Conservation (phyloP, 2,329 filamentous ascomycete species). For the Fusarium sambucinum region DNA sequence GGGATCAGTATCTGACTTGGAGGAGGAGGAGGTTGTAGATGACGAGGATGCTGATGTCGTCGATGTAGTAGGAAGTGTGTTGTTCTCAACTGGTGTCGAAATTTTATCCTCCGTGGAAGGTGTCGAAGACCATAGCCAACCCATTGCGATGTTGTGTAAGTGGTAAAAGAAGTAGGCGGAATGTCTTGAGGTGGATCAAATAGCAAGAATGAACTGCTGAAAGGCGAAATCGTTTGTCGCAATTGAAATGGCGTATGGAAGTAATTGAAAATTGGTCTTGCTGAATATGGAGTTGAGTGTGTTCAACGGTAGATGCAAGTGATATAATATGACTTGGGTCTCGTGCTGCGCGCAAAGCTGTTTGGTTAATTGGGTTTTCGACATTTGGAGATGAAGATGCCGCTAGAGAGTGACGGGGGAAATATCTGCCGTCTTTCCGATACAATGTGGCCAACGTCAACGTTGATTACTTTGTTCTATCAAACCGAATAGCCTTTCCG, state of each 20-base stretch:
- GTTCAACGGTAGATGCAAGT: slow-evolving; percentile 4
- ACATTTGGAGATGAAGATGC: slow-evolving; percentile 19
- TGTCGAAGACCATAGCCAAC: slow-evolving; percentile 70
- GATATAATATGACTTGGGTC: slow-evolving; percentile 4
- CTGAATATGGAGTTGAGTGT: background rate
- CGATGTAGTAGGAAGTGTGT: slow-evolving; percentile 40
- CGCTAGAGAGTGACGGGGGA: slow-evolving; percentile 30
- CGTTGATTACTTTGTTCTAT: background rate
- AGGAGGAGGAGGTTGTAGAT: slow-evolving; percentile 16
- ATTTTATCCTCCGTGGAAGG: slow-evolving; percentile 44
- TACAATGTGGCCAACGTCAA: background rate
- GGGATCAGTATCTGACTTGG: slow-evolving; percentile 56
- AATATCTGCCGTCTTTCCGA: slow-evolving; percentile 47
- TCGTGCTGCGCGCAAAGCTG: background rate
- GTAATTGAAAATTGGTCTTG: background rate
- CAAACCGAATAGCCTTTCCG: too few species aligned
- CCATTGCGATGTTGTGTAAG: slow-evolving; percentile 59
- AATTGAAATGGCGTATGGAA: background rate
- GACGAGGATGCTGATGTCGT: slow-evolving; percentile 5
- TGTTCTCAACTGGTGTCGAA: slow-evolving; percentile 42
- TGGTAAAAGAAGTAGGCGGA: background rate
- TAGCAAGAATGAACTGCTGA: background rate
- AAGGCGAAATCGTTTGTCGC: background rate
- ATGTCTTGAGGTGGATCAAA: background rate
- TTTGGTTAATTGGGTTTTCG: slow-evolving; percentile 24